Evolutionary conservation across 78 protist species (phyloP).

Genomic region (Dictyostelium capitatum): DNA sequence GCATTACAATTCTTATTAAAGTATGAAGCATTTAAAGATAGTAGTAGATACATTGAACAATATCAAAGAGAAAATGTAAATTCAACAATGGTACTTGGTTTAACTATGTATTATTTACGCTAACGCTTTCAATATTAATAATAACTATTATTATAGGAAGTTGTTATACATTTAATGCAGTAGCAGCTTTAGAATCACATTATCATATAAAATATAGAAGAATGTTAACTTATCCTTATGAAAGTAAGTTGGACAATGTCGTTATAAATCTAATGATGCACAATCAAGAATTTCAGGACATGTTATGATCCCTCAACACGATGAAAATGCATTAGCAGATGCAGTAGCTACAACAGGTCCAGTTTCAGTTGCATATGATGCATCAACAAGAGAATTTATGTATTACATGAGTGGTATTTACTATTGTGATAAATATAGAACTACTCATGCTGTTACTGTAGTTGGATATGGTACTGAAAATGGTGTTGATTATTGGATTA

Average conservation of each 20-base stretch:
- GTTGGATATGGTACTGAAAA: slow-evolving; percentile 9
- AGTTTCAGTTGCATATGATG: slow-evolving; percentile 1
- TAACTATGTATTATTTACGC: too few relatives aligned
- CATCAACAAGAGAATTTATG: neutral
- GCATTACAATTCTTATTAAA: too few relatives aligned
- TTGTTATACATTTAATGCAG: neutral
- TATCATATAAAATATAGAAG: neutral
- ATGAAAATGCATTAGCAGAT: slow-evolving; percentile 12
- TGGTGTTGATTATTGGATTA: slow-evolving; percentile 19
- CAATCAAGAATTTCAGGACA: neutral
- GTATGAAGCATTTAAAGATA: neutral
- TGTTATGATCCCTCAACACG: neutral
- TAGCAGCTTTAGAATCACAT: neutral
- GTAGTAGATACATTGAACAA: neutral
- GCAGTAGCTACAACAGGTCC: neutral
- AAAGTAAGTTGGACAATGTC: neutral
- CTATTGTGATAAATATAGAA: slow-evolving; percentile 18
- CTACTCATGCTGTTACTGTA: neutral
- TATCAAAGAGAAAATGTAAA: neutral
- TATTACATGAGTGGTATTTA: neutral
- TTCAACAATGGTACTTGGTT: neutral
- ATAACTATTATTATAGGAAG: neutral
- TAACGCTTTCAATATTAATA: too few relatives aligned
- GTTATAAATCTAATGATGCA: neutral
- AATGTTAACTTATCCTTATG: neutral